Percentiles rank a stretch among this genome's conserved stretches.
These are phyloP conservation scores for Daldinia grandis DNA, from an alignment of 495 filamentous ascomycete species.

Conservation along the genomic window DNA sequence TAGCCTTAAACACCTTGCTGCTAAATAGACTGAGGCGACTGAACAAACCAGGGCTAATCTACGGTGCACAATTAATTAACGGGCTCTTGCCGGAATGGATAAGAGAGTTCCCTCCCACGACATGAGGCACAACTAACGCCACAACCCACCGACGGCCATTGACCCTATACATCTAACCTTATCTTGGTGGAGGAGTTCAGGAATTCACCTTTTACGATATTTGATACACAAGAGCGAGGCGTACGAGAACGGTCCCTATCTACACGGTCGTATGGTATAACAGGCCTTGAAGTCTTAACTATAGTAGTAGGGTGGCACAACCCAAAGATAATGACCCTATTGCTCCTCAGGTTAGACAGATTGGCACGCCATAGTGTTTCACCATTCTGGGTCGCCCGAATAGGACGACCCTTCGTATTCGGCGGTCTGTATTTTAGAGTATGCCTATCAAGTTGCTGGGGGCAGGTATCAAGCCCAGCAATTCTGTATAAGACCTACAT, in stretches of 20 bases:
- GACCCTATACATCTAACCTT: not conserved
- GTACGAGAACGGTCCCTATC: not conserved
- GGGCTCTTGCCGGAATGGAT: not conserved
- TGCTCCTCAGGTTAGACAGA: not conserved
- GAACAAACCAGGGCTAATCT: no score
- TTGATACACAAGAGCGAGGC: no score
- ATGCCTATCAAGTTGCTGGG: not conserved
- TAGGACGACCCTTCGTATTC: not conserved
- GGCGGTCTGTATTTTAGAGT: not conserved
- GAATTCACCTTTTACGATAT: no score
- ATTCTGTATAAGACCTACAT: not conserved
- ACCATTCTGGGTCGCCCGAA: not conserved
- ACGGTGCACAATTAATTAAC: no score
- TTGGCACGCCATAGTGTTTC: not conserved
- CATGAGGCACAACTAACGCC: not conserved
- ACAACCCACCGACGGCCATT: not conserved
- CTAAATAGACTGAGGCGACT: no score
- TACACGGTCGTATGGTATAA: not conserved
- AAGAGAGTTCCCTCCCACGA: not conserved
- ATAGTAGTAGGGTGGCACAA: not conserved
- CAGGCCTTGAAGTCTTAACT: not conserved
- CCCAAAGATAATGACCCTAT: not conserved
- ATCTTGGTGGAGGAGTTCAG: no score
- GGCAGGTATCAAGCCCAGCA: not conserved
- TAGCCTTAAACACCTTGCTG: no score